Conservation (phyloP, 2,329 filamentous ascomycete species). For the Nannizziopsis arthrosporioides region DNA sequence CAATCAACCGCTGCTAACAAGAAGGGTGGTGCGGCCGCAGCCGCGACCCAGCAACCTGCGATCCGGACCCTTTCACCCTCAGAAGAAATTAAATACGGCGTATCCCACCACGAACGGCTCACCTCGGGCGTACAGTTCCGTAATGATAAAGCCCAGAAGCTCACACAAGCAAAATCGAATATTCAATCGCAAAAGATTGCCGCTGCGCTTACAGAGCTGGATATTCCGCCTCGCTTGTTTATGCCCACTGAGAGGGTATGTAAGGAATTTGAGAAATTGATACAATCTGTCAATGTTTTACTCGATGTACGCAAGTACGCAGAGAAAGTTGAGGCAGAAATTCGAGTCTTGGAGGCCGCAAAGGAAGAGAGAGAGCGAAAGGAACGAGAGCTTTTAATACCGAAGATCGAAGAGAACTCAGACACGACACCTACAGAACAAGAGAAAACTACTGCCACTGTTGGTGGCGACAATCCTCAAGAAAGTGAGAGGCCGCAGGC, state of each 20-base stretch:
- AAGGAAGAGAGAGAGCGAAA: slow-evolving; percentile 31
- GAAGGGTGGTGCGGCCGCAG: slow-evolving; percentile 26
- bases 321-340: slow-evolving; percentile 39
- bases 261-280: slow-evolving; percentile 40
- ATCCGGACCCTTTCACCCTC: slow-evolving; percentile 61
- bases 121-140: slow-evolving; percentile 81
- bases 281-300: slow-evolving; percentile 36
- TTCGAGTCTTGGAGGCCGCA: slow-evolving; percentile 36
- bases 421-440: slow-evolving; percentile 7
- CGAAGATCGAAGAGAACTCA: slow-evolving; percentile 18
- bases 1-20: slow-evolving; percentile 23
- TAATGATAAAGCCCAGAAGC: slow-evolving; percentile 45
- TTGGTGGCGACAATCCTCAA: slow-evolving; percentile 12
- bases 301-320: slow-evolving; percentile 38
- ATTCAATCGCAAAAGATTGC: slow-evolving; percentile 40
- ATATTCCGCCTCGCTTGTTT: slow-evolving; percentile 36
- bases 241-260: slow-evolving; percentile 42
- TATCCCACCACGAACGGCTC: slow-evolving; percentile 73
- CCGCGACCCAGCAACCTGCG: slow-evolving; percentile 40
- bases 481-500: slow-evolving; percentile 5
- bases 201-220: slow-evolving; percentile 37
- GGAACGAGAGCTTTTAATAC: slow-evolving; percentile 21
- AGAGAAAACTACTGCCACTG: slow-evolving; percentile 16
- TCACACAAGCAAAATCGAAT: slow-evolving; percentile 41
- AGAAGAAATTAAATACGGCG: slow-evolving; percentile 70